These are phyloP conservation scores for Lentinula lateritia DNA, from an alignment of 768 basidiomycete genomes.

Conservation along the genomic window DNA sequence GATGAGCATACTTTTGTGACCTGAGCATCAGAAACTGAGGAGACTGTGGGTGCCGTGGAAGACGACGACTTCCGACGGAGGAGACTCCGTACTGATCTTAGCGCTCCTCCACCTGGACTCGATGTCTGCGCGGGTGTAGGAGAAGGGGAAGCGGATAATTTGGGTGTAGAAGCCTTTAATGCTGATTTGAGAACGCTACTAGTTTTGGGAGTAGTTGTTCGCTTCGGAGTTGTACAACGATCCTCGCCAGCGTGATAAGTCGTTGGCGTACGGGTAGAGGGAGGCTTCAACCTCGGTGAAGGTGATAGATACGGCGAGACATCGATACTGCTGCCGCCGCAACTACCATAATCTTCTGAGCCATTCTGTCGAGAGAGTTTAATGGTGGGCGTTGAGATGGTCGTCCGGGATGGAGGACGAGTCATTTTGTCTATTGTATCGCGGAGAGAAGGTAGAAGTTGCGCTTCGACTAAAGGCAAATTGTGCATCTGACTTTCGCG, in stretches of 20 bases:
- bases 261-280: neutral
- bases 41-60: neutral
- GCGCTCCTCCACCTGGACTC: neutral
- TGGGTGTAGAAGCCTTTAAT: conserved; percentile 26
- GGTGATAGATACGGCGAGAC: conserved; percentile 5
- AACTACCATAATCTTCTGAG: neutral
- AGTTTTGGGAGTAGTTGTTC: conserved; percentile 23
- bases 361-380: neutral
- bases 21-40: neutral
- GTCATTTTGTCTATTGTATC: conserved; percentile 79
- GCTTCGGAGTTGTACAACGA: conserved; percentile 3
- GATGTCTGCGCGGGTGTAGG: conserved; percentile 12
- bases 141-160: conserved; percentile 19
- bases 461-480: conserved; percentile 55
- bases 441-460: conserved; percentile 62
- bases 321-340: neutral
- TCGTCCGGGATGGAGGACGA: conserved; percentile 33
- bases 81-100: conserved; percentile 7
- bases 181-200: conserved; percentile 28
- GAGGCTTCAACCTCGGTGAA: conserved; percentile 4
- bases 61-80: conserved; percentile 8
- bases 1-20: neutral
- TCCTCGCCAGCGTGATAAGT: neutral
- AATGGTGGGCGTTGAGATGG: conserved; percentile 11
- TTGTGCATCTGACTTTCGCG: conserved; percentile 43